phyloP scores from a whole-genome alignment of 2,329 filamentous ascomycete species.

The Anthostomella pinea region DNA sequence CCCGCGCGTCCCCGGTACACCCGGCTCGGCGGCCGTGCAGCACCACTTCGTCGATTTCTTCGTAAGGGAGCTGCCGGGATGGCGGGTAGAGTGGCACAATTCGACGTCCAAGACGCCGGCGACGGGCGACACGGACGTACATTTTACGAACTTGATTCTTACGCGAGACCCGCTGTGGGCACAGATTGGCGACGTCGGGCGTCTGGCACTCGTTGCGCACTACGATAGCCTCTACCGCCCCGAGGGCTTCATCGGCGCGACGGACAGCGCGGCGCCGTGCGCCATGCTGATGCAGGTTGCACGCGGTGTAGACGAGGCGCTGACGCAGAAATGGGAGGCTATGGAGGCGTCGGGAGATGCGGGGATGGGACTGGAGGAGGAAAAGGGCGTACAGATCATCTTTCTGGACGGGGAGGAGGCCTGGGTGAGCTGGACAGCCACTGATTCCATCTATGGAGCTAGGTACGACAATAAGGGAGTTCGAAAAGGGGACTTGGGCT shows the following conservation, averaged over 20 bases:
- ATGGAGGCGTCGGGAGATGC: constrained; percentile 60
- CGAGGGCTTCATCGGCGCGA: constrained; percentile 87
- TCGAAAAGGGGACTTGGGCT: constrained; percentile 1
- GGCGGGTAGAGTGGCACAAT: constrained; percentile 83
- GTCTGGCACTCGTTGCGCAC: constrained; percentile 86
- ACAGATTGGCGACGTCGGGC: constrained; percentile 67
- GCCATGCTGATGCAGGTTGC: constrained; percentile 90
- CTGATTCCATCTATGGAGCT: constrained; percentile 85
- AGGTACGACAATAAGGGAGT: constrained; percentile 56
- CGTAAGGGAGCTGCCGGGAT: constrained; percentile 66
- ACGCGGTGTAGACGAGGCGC: constrained; percentile 71
- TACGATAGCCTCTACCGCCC: constrained; percentile 85
- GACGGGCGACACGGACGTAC: constrained; percentile 66
- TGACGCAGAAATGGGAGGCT: constrained; percentile 77
- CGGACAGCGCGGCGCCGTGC: constrained; percentile 89
- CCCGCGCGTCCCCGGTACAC: constrained; percentile 83
- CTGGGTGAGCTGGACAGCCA: constrained; percentile 74
- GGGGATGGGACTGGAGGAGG: constrained; percentile 61
- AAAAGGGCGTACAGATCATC: constrained; percentile 82
- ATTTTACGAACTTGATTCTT: constrained; percentile 84
- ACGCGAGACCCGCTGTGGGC: constrained; percentile 85
- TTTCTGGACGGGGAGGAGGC: constrained; percentile 94
- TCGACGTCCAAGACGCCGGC: constrained; percentile 81
- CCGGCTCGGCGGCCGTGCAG: constrained; percentile 69
- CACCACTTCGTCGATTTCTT: constrained; percentile 87